A percentile compares a stretch with the other conserved stretches of the same genome.
These are phyloP conservation scores for Escovopsis sp. DNA, from an alignment of 2,329 filamentous ascomycete species.

Conservation along the genomic window DNA sequence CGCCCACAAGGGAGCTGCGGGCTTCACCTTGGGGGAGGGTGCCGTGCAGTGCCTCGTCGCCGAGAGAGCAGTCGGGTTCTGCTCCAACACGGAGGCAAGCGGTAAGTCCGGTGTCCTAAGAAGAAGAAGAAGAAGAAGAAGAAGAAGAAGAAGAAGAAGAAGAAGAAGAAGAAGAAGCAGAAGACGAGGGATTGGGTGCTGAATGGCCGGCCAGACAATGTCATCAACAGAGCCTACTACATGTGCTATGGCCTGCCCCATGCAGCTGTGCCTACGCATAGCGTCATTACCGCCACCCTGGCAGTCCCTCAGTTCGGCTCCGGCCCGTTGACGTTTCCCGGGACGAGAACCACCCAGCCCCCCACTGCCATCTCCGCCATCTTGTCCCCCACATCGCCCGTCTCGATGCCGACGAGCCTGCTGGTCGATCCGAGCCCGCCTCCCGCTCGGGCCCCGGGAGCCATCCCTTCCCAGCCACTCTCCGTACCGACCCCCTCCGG, in stretches of 20 bases:
- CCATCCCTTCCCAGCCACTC: not conserved
- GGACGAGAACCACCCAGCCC: not conserved
- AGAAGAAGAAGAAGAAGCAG: not conserved
- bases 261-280: constrained; percentile 42
- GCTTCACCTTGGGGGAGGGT: constrained; percentile 58
- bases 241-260: constrained; percentile 40
- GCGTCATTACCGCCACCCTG: constrained; percentile 40
- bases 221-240: constrained; percentile 34
- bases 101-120: constrained; percentile 13
- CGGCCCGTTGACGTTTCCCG: constrained; percentile 4
- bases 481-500: not conserved
- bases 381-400: not conserved
- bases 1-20: constrained; percentile 39
- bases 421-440: constrained; percentile 13
- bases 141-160: not conserved
- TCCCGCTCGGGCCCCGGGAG: constrained; percentile 1
- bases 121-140: not conserved
- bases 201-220: constrained; percentile 17
- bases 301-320: constrained; percentile 2
- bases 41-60: constrained; percentile 52
- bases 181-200: constrained; percentile 2
- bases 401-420: constrained; percentile 14
- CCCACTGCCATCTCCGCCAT: constrained; percentile 1
- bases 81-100: constrained; percentile 28
- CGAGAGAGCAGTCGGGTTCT: constrained; percentile 34